These are phyloP conservation scores for Rostrohypoxylon terebratum DNA, from an alignment of 495 filamentous ascomycete genomes.

Conservation along the genomic window DNA sequence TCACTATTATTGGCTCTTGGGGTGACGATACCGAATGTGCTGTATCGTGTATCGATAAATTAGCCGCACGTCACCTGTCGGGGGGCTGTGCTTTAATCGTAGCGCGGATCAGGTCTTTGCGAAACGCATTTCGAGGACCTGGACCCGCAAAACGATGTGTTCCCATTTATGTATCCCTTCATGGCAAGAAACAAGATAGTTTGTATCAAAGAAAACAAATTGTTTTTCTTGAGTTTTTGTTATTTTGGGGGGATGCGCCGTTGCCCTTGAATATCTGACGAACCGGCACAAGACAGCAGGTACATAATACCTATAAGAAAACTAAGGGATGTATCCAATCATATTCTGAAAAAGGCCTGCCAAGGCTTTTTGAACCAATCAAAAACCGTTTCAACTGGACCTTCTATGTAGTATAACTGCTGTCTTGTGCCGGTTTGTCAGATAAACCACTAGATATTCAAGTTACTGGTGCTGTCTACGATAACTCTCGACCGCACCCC, in stretches of 20 bases:
- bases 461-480: too few species aligned
- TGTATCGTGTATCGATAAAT: slow-evolving; percentile 30
- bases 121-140: slow-evolving; percentile 25
- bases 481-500: too few species aligned
- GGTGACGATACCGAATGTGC: slow-evolving; percentile 3
- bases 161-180: not conserved
- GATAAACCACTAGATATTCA: not conserved
- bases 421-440: too few species aligned
- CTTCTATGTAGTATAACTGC: too few species aligned
- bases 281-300: too few species aligned
- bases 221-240: not conserved
- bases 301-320: too few species aligned
- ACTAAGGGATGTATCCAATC: too few species aligned
- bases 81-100: slow-evolving; percentile 30
- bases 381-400: too few species aligned
- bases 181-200: not conserved
- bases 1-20: slow-evolving; percentile 13
- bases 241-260: not conserved
- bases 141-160: slow-evolving; percentile 17
- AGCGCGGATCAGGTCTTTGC: slow-evolving; percentile 33
- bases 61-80: slow-evolving; percentile 38
- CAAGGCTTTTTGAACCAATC: too few species aligned
- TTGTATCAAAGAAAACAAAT: not conserved
- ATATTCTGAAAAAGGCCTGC: too few species aligned
- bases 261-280: not conserved